phyloP scores from a whole-genome alignment of 1,284 basidiomycete species.

The Heterobasidion annosum region DNA sequence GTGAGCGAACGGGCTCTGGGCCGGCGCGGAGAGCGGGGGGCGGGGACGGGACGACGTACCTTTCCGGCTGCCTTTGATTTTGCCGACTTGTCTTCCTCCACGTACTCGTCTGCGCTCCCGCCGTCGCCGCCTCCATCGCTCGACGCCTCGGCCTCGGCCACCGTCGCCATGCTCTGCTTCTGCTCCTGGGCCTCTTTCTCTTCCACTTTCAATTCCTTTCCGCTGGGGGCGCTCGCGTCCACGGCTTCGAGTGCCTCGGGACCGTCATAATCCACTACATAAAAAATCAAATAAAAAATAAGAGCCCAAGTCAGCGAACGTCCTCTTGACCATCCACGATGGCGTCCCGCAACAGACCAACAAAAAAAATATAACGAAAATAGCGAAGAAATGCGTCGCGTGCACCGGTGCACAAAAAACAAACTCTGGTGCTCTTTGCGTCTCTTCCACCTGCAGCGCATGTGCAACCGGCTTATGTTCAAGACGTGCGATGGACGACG shows the following conservation, averaged over 20 bases:
- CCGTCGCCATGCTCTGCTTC: conserved; percentile 1
- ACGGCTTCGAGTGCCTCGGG: conserved; percentile 33
- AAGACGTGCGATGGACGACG: too few relatives aligned
- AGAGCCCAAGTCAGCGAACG: background rate
- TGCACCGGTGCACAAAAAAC: too few relatives aligned
- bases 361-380: background rate
- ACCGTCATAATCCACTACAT: conserved; percentile 64
- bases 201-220: conserved; percentile 3
- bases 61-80: conserved; percentile 25
- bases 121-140: conserved; percentile 23
- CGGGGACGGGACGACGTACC: conserved; percentile 26
- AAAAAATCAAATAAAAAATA: conserved; percentile 9
- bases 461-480: too few relatives aligned
- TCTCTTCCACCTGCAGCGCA: too few relatives aligned
- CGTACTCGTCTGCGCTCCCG: conserved; percentile 63
- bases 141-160: conserved; percentile 31
- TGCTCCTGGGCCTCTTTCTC: conserved; percentile 11
- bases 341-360: background rate
- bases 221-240: conserved; percentile 12
- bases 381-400: too few relatives aligned
- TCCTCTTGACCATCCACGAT: background rate
- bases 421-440: too few relatives aligned
- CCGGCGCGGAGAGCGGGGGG: background rate
- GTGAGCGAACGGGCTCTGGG: too few relatives aligned
- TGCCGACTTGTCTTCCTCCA: conserved; percentile 31